Base-by-base conservation (phyloP, 176 grass and related monocot species). In the Aegilops tauschii region DNA sequence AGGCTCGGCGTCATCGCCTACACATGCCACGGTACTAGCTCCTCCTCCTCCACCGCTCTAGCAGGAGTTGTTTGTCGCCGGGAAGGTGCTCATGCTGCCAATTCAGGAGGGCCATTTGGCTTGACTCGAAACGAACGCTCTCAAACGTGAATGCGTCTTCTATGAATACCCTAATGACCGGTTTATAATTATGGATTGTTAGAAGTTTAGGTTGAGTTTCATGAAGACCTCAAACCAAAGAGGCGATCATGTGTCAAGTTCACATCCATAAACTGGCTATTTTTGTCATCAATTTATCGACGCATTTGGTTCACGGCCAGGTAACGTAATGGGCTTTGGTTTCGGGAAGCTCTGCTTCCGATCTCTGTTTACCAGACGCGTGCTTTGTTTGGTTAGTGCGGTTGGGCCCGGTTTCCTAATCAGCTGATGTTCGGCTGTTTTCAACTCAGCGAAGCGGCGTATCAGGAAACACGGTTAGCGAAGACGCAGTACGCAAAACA, bases 11-110 rank as follows among this genome's bases (percentile, higher is more conserved):
- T 0, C 16, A 18, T 18, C 16, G 50, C 50, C 50, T 54, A 6
- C 50, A 18, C 50, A 54, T 54, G 16, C 0, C 0, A 2, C 0
- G 7, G 18, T 8, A 8, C 7, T 21, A 21, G 54, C 18, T 58
- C 54, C 18, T 58, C 1, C 0, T 21, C 18, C 17, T 21, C 6
- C 18, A 0, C 0, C 2, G 2, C 54, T 8, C 20, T 0, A 0
- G 54, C 18, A 0, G 0, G 17, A 20, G 54, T 58, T 56, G 18
- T 54, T 54, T 54, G 50, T 0, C 50, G 5, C 2, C 14, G 49
- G 14, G 1, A 4, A 52, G 1, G 49, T 17, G 49, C 14, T 0
- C 14, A 17, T 52, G 49, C 5, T 54, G 50, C 16, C 50, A 54
- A 18, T 54, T 54, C 5, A 2, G 5, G 50, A 54, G 16, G 18